Conservation (phyloP, 176 grass and related monocot species). For the Paspalum vaginatum region DNA sequence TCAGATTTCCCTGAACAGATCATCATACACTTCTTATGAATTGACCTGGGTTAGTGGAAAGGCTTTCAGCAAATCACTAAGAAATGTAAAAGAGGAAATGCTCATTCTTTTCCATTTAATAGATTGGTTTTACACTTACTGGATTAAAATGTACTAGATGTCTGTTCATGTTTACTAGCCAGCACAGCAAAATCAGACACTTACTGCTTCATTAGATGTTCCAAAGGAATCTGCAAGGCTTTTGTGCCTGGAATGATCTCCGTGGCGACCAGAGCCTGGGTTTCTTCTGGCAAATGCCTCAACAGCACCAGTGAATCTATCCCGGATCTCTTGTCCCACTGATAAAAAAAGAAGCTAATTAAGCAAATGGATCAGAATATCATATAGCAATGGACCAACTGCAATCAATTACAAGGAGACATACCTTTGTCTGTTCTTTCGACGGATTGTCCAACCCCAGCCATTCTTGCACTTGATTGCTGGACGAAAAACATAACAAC, state of each 20-base stretch:
- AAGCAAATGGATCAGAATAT: background rate
- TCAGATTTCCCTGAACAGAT: background rate
- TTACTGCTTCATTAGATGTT: slow-evolving; percentile 66
- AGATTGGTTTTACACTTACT: background rate
- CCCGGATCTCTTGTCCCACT: slow-evolving; percentile 93
- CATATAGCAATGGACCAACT: background rate
- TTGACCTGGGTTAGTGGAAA: background rate
- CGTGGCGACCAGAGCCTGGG: slow-evolving; percentile 54
- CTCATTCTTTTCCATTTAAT: background rate
- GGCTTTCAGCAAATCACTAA: background rate
- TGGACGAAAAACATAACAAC: slow-evolving; percentile 22
- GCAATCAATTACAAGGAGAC: slow-evolving; percentile 20
- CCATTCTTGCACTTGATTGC: slow-evolving; percentile 61
- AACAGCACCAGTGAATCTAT: slow-evolving; percentile 89
- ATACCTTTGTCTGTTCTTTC: slow-evolving; percentile 76
- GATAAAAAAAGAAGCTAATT: slow-evolving; percentile 29
- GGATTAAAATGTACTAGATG: background rate
- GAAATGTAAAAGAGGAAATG: background rate
- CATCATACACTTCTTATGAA: background rate
- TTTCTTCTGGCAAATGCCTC: slow-evolving; percentile 93
- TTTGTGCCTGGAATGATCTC: slow-evolving; percentile 68
- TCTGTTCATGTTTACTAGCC: background rate
- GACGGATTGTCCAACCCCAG: slow-evolving; percentile 57
- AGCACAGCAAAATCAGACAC: slow-evolving; percentile 3
- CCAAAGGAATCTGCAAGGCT: slow-evolving; percentile 66